Evolutionary conservation across 139 green algal species (phyloP).

Genomic region (Diplosphaera chodatii): DNA sequence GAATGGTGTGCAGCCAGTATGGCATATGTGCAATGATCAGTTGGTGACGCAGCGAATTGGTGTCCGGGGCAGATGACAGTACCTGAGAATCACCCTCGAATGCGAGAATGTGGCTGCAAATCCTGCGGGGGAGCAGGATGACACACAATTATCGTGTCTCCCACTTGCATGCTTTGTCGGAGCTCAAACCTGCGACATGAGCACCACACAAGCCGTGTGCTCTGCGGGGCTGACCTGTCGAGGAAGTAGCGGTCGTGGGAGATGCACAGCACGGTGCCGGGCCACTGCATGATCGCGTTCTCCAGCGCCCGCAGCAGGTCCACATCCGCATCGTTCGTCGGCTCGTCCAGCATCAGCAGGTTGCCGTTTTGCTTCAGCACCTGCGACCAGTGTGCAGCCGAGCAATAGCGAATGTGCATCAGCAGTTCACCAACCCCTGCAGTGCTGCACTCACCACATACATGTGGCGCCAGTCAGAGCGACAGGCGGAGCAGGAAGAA

Average conservation of each 20-base stretch:
- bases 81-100: conserved; percentile 73
- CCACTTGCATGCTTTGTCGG: too few species aligned
- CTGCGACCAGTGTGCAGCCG: neutral
- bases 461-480: too few species aligned
- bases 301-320: conserved; percentile 65
- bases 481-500: too few species aligned
- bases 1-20: too few species aligned
- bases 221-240: conserved; percentile 67
- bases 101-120: conserved; percentile 79
- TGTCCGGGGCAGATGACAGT: neutral
- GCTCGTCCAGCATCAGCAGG: conserved; percentile 79
- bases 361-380: conserved; percentile 68
- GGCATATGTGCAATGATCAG: too few species aligned
- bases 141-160: too few species aligned
- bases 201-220: too few species aligned
- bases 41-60: too few species aligned
- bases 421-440: too few species aligned
- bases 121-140: conserved; percentile 69
- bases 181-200: too few species aligned
- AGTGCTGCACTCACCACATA: too few species aligned
- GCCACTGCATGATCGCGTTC: conserved; percentile 61
- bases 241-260: conserved; percentile 78
- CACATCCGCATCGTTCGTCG: conserved; percentile 87
- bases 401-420: too few species aligned
- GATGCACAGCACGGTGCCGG: conserved; percentile 60